Percentiles rank a stretch among this genome's conserved stretches.
These are phyloP conservation scores for Colletotrichum salicis DNA, from an alignment of 2,329 filamentous ascomycete genomes.

Conservation along the genomic window DNA sequence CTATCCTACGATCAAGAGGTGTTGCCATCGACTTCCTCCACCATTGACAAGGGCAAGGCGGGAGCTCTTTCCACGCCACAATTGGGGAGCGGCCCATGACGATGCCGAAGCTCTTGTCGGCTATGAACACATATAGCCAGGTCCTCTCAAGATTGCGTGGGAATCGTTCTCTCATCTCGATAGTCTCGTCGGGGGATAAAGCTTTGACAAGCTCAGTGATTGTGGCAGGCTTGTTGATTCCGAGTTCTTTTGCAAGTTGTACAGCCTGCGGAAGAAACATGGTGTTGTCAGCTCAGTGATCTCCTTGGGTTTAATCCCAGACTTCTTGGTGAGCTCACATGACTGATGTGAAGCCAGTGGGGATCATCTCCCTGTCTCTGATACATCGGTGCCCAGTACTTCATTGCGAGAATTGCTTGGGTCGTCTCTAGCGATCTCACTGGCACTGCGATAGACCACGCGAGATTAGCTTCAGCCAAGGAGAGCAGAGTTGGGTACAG, in stretches of 20 bases:
- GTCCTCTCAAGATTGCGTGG: constrained; percentile 33
- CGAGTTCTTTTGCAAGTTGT: constrained; percentile 39
- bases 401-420: constrained; percentile 40
- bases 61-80: constrained; percentile 35
- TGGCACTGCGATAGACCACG: constrained; percentile 41
- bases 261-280: constrained; percentile 29
- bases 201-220: constrained; percentile 38
- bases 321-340: constrained; percentile 27
- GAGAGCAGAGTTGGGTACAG: constrained; percentile 39
- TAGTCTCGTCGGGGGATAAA: constrained; percentile 11
- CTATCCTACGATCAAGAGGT: constrained; percentile 40
- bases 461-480: constrained; percentile 40
- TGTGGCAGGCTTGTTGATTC: constrained; percentile 37
- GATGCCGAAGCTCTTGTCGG: constrained; percentile 36
- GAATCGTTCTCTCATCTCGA: constrained; percentile 27
- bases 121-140: constrained; percentile 34
- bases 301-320: not conserved
- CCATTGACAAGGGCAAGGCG: constrained; percentile 22
- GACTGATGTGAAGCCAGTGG: constrained; percentile 41
- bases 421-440: constrained; percentile 41
- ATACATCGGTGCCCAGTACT: constrained; percentile 40
- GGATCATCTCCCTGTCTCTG: constrained; percentile 39
- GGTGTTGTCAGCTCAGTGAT: not conserved
- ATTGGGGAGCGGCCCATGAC: constrained; percentile 26
- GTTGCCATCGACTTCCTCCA: constrained; percentile 37